These are phyloP conservation scores for Penicillium malachiteum DNA, from an alignment of 495 filamentous ascomycete species.

Conservation along the genomic window DNA sequence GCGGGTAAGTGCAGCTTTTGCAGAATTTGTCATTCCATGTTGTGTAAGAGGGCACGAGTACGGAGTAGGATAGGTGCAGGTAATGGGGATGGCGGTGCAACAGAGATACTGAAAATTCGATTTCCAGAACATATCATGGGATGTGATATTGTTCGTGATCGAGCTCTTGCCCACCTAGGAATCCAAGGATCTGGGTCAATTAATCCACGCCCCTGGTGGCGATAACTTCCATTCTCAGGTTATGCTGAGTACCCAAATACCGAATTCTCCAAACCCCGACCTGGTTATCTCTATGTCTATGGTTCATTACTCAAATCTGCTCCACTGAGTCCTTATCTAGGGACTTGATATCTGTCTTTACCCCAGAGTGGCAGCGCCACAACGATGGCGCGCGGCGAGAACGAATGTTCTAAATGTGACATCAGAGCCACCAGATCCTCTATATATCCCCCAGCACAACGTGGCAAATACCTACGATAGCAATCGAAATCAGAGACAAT, in stretches of 20 bases:
- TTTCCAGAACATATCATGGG: background rate
- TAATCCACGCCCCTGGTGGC: background rate
- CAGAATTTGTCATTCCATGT: background rate
- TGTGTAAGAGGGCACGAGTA: background rate
- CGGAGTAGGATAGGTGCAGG: background rate
- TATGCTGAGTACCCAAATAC: background rate
- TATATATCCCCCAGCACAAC: constrained; percentile 12
- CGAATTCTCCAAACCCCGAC: background rate
- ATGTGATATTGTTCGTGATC: background rate
- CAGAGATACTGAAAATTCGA: background rate
- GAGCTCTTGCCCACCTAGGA: background rate
- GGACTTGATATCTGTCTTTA: background rate
- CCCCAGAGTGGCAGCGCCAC: constrained; percentile 20
- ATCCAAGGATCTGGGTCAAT: too few relatives aligned
- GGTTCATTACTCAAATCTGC: background rate
- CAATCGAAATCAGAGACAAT: background rate
- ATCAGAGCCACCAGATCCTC: constrained; percentile 18
- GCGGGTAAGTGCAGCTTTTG: constrained; percentile 1
- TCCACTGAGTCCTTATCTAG: background rate
- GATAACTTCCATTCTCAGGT: background rate
- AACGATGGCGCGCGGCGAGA: constrained; percentile 8
- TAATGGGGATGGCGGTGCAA: background rate
- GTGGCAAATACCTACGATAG: background rate
- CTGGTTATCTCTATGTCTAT: background rate
- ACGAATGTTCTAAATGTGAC: constrained; percentile 29